phyloP scores from a whole-genome alignment of 1,284 basidiomycete species.

The Amylostereum chailletii region DNA sequence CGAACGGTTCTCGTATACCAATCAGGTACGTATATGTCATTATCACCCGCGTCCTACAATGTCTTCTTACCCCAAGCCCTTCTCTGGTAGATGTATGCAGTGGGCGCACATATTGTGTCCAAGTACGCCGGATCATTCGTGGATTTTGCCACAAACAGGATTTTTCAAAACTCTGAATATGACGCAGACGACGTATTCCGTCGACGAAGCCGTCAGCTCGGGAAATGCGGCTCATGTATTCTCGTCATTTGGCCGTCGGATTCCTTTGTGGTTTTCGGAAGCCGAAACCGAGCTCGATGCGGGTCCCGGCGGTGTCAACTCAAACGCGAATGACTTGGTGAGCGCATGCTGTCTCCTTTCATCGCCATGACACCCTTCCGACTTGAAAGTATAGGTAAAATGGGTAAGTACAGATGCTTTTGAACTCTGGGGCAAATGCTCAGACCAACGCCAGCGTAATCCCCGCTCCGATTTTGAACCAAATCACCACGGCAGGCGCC shows the following conservation, averaged over 20 bases:
- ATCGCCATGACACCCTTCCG: background rate
- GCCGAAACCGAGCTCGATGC: slow-evolving; percentile 17
- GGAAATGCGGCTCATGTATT: slow-evolving; percentile 26
- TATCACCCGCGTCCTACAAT: slow-evolving; percentile 14
- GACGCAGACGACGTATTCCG: slow-evolving; percentile 37
- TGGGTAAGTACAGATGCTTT: slow-evolving; percentile 33
- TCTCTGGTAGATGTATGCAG: slow-evolving; percentile 16
- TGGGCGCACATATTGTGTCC: slow-evolving; percentile 28
- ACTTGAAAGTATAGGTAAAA: slow-evolving; percentile 16
- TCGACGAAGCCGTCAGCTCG: slow-evolving; percentile 24
- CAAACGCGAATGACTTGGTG: slow-evolving; percentile 19
- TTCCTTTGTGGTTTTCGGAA: slow-evolving; percentile 15
- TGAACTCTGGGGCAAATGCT: slow-evolving; percentile 34
- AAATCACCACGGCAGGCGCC: slow-evolving; percentile 25
- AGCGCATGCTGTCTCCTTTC: background rate
- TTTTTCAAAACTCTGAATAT: slow-evolving; percentile 37
- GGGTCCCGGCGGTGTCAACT: slow-evolving; percentile 34
- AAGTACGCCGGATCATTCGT: slow-evolving; percentile 23
- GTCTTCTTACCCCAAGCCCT: background rate
- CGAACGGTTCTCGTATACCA: slow-evolving; percentile 36
- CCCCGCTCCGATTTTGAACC: slow-evolving; percentile 26
- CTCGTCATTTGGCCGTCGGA: slow-evolving; percentile 13
- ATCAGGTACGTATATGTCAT: slow-evolving; percentile 21
- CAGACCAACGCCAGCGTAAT: slow-evolving; percentile 30
- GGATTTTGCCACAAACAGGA: slow-evolving; percentile 29